A percentile compares a stretch with the other conserved stretches of the same genome.
phyloP scores from a whole-genome alignment of 78 protist species.

The Bigelowiella natans region DNA sequence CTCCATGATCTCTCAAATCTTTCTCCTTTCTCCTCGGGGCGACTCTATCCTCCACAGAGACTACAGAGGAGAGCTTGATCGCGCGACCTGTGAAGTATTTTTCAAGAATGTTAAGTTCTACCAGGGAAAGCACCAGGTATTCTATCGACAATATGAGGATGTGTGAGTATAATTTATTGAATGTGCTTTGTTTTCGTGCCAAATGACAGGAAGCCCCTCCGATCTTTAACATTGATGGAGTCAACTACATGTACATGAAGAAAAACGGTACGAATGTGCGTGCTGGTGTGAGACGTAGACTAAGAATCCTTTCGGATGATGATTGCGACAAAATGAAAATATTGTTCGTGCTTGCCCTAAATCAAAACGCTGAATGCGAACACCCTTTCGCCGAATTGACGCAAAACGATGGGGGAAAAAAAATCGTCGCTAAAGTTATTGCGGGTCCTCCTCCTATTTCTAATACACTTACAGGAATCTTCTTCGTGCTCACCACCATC shows the following conservation, averaged over 20 bases:
- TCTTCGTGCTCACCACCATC: constrained; percentile 55
- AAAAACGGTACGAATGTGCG: constrained; percentile 10
- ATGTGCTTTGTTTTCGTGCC: too few relatives aligned
- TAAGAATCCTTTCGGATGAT: too few relatives aligned
- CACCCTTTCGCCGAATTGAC: too few relatives aligned
- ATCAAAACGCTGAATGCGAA: too few relatives aligned
- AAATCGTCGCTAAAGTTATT: too few relatives aligned
- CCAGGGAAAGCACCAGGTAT: constrained; percentile 5
- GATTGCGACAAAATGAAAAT: too few relatives aligned
- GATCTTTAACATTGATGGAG: constrained; percentile 42
- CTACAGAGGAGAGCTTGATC: not conserved
- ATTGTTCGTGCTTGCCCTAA: too few relatives aligned
- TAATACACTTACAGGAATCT: constrained; percentile 23
- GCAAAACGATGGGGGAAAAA: too few relatives aligned
- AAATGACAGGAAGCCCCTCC: not conserved
- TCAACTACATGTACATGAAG: constrained; percentile 50
- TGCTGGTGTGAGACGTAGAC: too few relatives aligned
- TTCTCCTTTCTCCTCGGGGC: not conserved
- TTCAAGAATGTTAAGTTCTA: not conserved
- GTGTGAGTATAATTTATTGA: too few relatives aligned
- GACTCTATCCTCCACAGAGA: not conserved
- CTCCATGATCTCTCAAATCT: not conserved
- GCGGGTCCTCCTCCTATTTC: not conserved
- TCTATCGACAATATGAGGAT: too few relatives aligned
- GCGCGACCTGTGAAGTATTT: not conserved